Conservation (phyloP, 2,329 filamentous ascomycete genomes). For the Cladophialophora immunda region DNA sequence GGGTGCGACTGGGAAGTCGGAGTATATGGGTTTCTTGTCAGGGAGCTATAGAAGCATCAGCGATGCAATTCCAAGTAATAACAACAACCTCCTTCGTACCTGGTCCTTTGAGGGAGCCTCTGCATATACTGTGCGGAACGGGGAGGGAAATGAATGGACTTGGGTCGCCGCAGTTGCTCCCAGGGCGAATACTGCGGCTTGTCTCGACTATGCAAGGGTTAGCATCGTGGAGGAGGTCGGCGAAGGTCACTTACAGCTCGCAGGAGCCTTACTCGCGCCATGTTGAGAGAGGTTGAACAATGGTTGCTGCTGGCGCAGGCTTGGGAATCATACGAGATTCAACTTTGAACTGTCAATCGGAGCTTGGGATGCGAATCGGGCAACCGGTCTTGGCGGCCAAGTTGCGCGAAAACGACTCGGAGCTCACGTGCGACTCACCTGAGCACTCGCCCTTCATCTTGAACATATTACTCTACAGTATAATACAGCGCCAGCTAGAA, state of each 20-base stretch:
- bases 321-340: conserved; percentile 5
- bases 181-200: conserved; percentile 34
- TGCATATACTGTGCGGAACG: conserved; percentile 52
- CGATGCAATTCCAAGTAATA: conserved; percentile 10
- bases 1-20: conserved; percentile 36
- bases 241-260: conserved; percentile 32
- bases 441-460: too few species aligned
- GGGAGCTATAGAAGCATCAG: conserved; percentile 36
- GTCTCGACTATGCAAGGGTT: conserved; percentile 26
- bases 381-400: conserved; percentile 13
- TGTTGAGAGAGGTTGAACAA: conserved; percentile 19
- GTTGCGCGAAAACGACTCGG: neutral
- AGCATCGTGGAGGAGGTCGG: conserved; percentile 8
- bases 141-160: conserved; percentile 44
- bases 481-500: too few species aligned
- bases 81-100: conserved; percentile 38
- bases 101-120: conserved; percentile 50
- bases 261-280: conserved; percentile 35
- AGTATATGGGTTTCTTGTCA: conserved; percentile 54
- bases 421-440: neutral
- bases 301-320: conserved; percentile 8
- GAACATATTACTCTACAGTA: too few species aligned
- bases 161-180: conserved; percentile 36
- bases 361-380: conserved; percentile 8
- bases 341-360: conserved; percentile 6